These are phyloP conservation scores for Malus sylvestris DNA, from an alignment of 306 rosid species.

Conservation along the genomic window DNA sequence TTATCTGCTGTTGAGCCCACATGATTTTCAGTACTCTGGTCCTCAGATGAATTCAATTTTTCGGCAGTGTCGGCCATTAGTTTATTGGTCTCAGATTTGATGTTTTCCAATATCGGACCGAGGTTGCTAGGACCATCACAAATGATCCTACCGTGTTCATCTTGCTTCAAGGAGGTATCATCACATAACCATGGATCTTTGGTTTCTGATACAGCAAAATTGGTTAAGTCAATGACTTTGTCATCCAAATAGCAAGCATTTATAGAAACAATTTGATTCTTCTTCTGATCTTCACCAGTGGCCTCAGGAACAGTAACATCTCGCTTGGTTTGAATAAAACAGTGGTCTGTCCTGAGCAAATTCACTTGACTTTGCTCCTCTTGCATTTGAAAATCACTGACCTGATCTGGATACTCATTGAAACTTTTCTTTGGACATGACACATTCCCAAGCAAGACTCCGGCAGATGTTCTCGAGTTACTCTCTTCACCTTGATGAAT, in stretches of 20 bases:
- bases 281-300: conserved; percentile 18
- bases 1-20: conserved; percentile 28
- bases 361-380: conserved; percentile 18
- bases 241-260: conserved; percentile 16
- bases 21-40: conserved; percentile 26
- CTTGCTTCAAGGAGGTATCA: conserved; percentile 17
- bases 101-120: conserved; percentile 12
- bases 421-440: conserved; percentile 11
- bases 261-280: conserved; percentile 11
- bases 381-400: conserved; percentile 6
- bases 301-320: conserved; percentile 15
- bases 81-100: conserved; percentile 19
- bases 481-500: conserved; percentile 19
- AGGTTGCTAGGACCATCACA: conserved; percentile 21
- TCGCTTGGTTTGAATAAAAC: conserved; percentile 1
- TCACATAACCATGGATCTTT: conserved; percentile 18
- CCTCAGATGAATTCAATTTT: conserved; percentile 15
- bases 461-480: conserved; percentile 7
- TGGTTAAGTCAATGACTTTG: conserved; percentile 10
- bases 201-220: conserved; percentile 18
- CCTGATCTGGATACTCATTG: conserved; percentile 15
- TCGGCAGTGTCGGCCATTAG: conserved; percentile 17
- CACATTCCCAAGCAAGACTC: conserved; percentile 20
- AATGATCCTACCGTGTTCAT: conserved; percentile 20
- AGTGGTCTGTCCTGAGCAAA: conserved; percentile 1